Evolutionary conservation across 306 rosid genomes (phyloP).

Genomic region (Carpinus viminea): DNA sequence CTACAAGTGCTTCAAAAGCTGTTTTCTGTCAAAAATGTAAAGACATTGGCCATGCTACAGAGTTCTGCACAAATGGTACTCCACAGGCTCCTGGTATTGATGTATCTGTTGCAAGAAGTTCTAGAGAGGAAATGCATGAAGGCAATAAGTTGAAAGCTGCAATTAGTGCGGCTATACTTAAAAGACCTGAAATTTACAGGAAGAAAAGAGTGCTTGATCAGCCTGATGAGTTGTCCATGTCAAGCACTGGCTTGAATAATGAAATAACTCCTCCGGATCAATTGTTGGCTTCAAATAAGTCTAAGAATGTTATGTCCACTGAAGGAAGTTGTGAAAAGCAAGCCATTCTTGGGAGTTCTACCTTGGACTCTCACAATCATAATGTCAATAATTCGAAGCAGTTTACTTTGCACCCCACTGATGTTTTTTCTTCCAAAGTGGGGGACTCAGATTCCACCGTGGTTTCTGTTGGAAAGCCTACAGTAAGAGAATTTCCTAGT

Average conservation of each 20-base stretch:
- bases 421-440: constrained; percentile 36
- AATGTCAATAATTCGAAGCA: constrained; percentile 37
- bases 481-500: constrained; percentile 40
- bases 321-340: constrained; percentile 45
- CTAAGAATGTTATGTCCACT: constrained; percentile 37
- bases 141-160: constrained; percentile 77
- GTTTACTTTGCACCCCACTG: constrained; percentile 30
- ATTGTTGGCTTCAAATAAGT: constrained; percentile 38
- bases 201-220: constrained; percentile 56
- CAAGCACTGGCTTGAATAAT: constrained; percentile 43
- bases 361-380: constrained; percentile 37
- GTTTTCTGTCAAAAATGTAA: constrained; percentile 62
- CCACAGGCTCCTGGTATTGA: constrained; percentile 48
- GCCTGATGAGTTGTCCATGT: constrained; percentile 47
- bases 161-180: constrained; percentile 71
- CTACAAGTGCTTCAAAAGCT: constrained; percentile 43
- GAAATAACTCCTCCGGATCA: constrained; percentile 52
- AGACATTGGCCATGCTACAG: constrained; percentile 59
- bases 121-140: constrained; percentile 50
- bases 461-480: constrained; percentile 42
- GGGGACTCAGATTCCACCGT: constrained; percentile 36
- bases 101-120: constrained; percentile 44
- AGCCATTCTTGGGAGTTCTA: constrained; percentile 40
- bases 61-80: constrained; percentile 45
- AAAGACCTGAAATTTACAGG: constrained; percentile 76